Base-by-base conservation (phyloP, 1,284 basidiomycete genomes). In the Inonotus obliquus region DNA sequence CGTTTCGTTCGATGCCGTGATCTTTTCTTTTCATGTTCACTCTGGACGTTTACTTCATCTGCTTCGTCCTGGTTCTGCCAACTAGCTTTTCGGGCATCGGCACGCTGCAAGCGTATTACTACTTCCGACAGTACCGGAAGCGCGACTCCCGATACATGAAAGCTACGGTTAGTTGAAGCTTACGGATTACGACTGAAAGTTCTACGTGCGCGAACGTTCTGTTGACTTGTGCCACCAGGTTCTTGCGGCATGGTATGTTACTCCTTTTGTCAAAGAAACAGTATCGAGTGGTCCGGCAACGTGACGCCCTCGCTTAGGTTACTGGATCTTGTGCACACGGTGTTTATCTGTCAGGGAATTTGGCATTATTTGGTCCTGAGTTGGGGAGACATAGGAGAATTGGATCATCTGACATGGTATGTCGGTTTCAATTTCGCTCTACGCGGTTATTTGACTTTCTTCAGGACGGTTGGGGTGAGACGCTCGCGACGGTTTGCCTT, bases 361-460 rank as follows among this genome's bases (percentile, higher is more conserved):
- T 63, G 62, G 62, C 62, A 63, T 48, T 63, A 63, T 45, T 41
- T 63, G 29, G 62, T 63, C 7, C 39, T 63, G 2, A 53, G 49
- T 14, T 63, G 62, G 62, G 62, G 62, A 17, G 49, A 63, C 55
- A 10, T 56, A 9, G 23, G 14, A 11, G 62, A 63, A 29, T 35
- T 63, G 37, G 59, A 63, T 23, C 53, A 60, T 41, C 39, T 63
- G 29, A 60, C 54, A 39, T 63, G 62, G 62, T 60, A 9, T 25
- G 59, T 60, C 23, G 27, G 5, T 57, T 23, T 27, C n/a, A n/a
- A 32, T 21, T 56, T 13, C 21, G n/a, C 9, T 21, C 5, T 41
- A 17, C 9, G 14, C n/a, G 21, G 4, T 10, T 25, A 47, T n/a
- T 47, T 6, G 54, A n/a, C 6, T 13, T n/a, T 27, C 19, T 9